Evolutionary conservation across 306 rosid species (phyloP), one percentile per base, ranked within the genome.

Genomic region (Malus orientalis): DNA sequence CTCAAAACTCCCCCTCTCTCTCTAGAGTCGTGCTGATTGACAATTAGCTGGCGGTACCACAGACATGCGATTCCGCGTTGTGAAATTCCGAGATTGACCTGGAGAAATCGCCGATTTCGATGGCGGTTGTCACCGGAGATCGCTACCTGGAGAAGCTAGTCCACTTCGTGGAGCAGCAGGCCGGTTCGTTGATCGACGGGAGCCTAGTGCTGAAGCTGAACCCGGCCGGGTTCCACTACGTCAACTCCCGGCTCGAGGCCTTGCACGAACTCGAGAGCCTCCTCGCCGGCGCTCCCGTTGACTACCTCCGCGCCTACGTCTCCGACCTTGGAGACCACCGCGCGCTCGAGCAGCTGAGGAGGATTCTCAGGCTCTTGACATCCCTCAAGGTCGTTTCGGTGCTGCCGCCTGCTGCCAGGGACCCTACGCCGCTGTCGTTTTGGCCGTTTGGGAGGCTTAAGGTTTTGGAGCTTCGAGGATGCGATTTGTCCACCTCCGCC

Each of bases 251-350:
- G 75, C 85, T 95, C 6, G 98, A 95, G 85, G 96, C 97, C 11
- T 84, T 95, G 76, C 84, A 85, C 63, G 98, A 95, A 82, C 84
- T 95, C 10, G 97, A 95, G 78, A 86, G 88, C 81, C 92, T 95
- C 53, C 88, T 95, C 3, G 69, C 88, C 55, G 97, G 96, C 3
- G 97, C 98, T 45, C 98, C 98, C 4, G 92, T 95, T 3, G 98
- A 95, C 64, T 95, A 95, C 71, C 91, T 95, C 55, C 89, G 98
- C 18, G 97, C 98, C 18, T 95, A 95, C 68, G 88, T 95, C 6
- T 90, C 97, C 25, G 98, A 95, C 93, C 97, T 95, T 61, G 98
- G 98, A 23, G 98, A 95, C 74, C 96, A 95, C 90, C 98, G 98
- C 45, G 97, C 98, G 38, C 92, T 95, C 27, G 98, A 95, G 87